Evolutionary conservation across 139 green algal genomes (phyloP), one percentile per base, ranked within the genome.

Genomic region (Chlamydomonas asymmetrica): DNA sequence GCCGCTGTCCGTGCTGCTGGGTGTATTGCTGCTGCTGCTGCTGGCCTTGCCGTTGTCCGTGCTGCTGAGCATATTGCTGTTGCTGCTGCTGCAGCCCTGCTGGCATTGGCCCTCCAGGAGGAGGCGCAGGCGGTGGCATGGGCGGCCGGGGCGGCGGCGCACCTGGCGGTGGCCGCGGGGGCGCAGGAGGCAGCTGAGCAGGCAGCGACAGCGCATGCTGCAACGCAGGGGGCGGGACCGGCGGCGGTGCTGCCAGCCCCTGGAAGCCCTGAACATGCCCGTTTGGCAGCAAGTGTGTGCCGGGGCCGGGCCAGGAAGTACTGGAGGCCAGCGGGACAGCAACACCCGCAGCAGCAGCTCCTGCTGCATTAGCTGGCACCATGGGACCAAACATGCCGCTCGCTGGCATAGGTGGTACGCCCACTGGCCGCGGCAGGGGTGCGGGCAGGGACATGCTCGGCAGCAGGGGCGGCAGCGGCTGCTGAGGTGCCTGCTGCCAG

Each of bases 61-160:
- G 29, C 29, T 57, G 60, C 38, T 63, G 34, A n/a, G 22, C 9
- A 32, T 49, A 13, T 3, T 73, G 48, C 37, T 54, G 45, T 37
- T 70, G 49, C 16, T 5, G 61, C 57, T 43, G 54, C 69, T 62
- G 43, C 72, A 43, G 61, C 20, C 32, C 63, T 66, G 6, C 2
- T 16, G 67, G 27, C n/a, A 31, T 35, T 37, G 31, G 67, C 67
- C 62, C 62, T 20, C 9, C 43, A 5, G 22, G 43, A 1, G 65
- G 1, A 0, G 65, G 43, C 43, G 48, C 65, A 34, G 13, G 31
- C 13, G 66, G 34, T 35, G 31, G 23, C 66, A 73, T 73, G 20
- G 45, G 45, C 45, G 45, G 45, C 10, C 45, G 45, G 10, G 45
- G 45, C 10, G 45, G 45, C 10, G 45, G 45, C 10, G 16, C 45